Evolutionary conservation across 1,139 yeast genomes (phyloP).

Genomic region (Eremothecium sinecaudum): DNA sequence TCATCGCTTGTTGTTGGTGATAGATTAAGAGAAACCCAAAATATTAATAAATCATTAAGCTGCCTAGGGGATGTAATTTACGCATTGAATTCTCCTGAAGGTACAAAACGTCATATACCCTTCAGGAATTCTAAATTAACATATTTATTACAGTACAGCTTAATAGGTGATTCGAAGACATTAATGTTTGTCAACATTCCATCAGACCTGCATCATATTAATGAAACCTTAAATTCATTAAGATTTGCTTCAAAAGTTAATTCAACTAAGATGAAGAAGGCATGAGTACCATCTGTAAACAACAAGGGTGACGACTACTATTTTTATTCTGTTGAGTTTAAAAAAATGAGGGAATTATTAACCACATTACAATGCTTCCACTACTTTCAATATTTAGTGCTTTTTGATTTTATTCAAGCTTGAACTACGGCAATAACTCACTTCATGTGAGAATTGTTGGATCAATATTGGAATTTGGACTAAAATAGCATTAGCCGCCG

Average conservation of each 20-base stretch:
- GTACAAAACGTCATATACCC: constrained; percentile 39
- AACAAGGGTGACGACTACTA: no score
- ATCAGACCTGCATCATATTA: constrained; percentile 51
- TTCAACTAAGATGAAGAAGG: constrained; percentile 36
- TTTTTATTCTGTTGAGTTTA: no score
- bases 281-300: no score
- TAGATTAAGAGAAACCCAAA: constrained; percentile 75
- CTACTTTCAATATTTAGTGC: no score
- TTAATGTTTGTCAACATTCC: constrained; percentile 90
- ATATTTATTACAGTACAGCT: constrained; percentile 70
- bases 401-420: no score
- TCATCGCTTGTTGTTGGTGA: constrained; percentile 73
- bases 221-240: constrained; percentile 74
- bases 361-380: no score
- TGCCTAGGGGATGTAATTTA: constrained; percentile 85
- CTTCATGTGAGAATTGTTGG: no score
- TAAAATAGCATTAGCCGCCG: no score
- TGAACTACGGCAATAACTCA: no score
- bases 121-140: constrained; percentile 60
- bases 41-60: constrained; percentile 82
- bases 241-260: constrained; percentile 84
- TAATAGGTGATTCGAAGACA: constrained; percentile 81
- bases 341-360: no score
- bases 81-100: constrained; percentile 44
- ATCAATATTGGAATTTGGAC: no score